Conservation (phyloP, 2,329 filamentous ascomycete species). For the Colletotrichum aenigma region DNA sequence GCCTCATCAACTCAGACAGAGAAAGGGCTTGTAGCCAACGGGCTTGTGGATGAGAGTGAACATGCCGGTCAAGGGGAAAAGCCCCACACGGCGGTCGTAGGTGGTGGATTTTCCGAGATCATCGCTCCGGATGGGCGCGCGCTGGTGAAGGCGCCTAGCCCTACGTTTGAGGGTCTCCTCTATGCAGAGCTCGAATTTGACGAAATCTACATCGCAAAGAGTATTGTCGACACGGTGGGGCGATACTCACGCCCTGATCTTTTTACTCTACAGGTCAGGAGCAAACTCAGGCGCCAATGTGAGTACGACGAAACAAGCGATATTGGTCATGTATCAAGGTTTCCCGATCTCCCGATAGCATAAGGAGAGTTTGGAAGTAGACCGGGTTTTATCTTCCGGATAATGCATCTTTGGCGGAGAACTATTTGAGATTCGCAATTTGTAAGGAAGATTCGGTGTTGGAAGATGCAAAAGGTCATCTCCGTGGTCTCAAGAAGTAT, state of each 20-base stretch:
- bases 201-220: not conserved
- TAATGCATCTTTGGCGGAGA: slow-evolving; percentile 85
- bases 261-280: not conserved
- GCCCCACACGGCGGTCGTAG: not conserved
- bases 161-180: not conserved
- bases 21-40: not conserved
- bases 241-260: not conserved
- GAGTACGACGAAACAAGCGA: not conserved
- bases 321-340: not conserved
- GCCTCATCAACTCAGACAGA: not conserved
- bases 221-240: not conserved
- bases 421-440: slow-evolving; percentile 93
- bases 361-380: accelerated
- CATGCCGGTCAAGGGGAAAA: not conserved
- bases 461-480: slow-evolving; percentile 76
- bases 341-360: not conserved
- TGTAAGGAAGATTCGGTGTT: slow-evolving; percentile 92
- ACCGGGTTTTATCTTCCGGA: slow-evolving; percentile 93
- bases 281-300: not conserved
- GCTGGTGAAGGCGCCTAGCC: not conserved
- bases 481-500: slow-evolving; percentile 76
- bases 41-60: not conserved
- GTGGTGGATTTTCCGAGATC: not conserved
- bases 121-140: not conserved
- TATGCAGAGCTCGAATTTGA: not conserved